Percentiles rank a stretch among this genome's conserved stretches.
These are phyloP conservation scores for Ogataea paradorogensis DNA, from an alignment of 805 yeast genomes.

Conservation along the genomic window DNA sequence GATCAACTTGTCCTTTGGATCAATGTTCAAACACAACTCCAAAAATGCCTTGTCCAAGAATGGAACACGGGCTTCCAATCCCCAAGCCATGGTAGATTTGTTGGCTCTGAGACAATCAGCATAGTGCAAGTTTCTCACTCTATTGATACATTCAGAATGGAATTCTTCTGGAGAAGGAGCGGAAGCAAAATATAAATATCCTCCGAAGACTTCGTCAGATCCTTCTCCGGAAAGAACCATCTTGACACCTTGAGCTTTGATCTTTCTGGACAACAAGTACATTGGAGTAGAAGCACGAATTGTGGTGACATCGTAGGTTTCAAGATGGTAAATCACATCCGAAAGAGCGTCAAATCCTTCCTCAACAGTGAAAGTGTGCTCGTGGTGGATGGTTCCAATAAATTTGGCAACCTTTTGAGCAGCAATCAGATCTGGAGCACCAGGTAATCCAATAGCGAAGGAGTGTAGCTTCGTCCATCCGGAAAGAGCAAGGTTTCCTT, in stretches of 20 bases:
- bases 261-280: conserved; percentile 93
- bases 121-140: conserved; percentile 95
- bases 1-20: conserved; percentile 89
- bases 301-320: conserved; percentile 97
- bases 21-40: conserved; percentile 89
- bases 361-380: conserved; percentile 93
- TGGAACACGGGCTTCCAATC: conserved; percentile 99
- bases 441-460: conserved; percentile 94
- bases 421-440: conserved; percentile 96
- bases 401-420: conserved; percentile 95
- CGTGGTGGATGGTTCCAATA: conserved; percentile 96
- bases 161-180: conserved; percentile 93
- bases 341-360: conserved; percentile 95
- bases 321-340: conserved; percentile 94
- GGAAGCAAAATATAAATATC: conserved; percentile 93
- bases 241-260: conserved; percentile 99
- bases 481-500: conserved; percentile 75
- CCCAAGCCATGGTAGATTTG: conserved; percentile 99
- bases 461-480: conserved; percentile 86
- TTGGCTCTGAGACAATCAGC: conserved; percentile 98
- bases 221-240: conserved; percentile 99
- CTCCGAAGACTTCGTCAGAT: conserved; percentile 98
- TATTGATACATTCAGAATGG: conserved; percentile 92
- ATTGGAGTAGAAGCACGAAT: conserved; percentile 99
- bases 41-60: conserved; percentile 93